A percentile compares a stretch with the other conserved stretches of the same genome.
Conservation (phyloP, 2,329 filamentous ascomycete species). For the Pestalotiopsis sp. region DNA sequence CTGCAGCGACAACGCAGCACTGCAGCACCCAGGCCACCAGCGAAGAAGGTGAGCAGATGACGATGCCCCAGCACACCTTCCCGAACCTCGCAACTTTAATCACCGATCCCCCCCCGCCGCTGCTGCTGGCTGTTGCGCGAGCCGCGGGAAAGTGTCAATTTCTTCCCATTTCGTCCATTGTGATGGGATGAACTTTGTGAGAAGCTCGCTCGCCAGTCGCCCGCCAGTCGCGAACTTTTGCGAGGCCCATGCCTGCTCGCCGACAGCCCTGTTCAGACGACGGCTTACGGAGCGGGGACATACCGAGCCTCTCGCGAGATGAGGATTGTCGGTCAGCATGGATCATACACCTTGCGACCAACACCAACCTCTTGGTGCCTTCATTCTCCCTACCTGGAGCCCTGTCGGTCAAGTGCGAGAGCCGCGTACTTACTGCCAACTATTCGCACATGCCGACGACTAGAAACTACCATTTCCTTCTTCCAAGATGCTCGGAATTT, state of each 20-base stretch:
- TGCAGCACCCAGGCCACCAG: slow-evolving; percentile 30
- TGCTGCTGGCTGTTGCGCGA: neutral
- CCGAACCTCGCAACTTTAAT: slow-evolving; percentile 3
- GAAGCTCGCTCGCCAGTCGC: neutral
- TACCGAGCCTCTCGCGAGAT: neutral
- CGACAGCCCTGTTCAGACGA: neutral
- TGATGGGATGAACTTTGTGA: neutral
- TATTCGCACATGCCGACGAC: neutral
- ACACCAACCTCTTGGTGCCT: slow-evolving; percentile 1
- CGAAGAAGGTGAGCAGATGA: slow-evolving; percentile 15
- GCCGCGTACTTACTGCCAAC: neutral
- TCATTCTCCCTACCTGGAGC: neutral
- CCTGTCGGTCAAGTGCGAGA: neutral
- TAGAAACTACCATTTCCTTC: neutral
- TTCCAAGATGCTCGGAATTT: neutral
- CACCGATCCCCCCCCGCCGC: neutral
- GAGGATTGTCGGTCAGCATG: slow-evolving; percentile 8
- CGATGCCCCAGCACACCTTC: slow-evolving; percentile 11
- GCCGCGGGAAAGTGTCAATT: slow-evolving; percentile 10
- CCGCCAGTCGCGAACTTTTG: too few species aligned
- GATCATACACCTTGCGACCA: neutral
- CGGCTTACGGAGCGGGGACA: neutral
- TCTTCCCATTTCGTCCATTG: neutral
- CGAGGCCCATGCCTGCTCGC: neutral
- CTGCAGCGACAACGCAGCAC: slow-evolving; percentile 45